Conservation (phyloP, 1,284 basidiomycete species). For the Takashimella tepidaria region DNA sequence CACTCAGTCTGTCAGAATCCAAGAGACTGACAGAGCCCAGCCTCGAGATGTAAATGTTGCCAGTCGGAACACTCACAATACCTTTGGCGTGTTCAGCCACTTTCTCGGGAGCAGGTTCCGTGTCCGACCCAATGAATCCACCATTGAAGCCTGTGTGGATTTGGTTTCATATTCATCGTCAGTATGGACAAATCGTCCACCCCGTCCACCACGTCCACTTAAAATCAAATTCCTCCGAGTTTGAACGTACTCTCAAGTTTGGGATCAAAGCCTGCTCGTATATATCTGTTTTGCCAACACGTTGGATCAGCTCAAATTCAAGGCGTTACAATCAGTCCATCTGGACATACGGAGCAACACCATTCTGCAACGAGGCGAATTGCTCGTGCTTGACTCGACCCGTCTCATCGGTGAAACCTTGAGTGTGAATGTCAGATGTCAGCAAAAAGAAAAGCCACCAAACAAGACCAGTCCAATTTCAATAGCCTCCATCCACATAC, state of each 20-base stretch:
- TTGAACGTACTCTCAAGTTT: slow-evolving; percentile 1
- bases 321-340: too few relatives aligned
- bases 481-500: slow-evolving; percentile 5
- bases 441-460: too few relatives aligned
- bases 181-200: too few relatives aligned
- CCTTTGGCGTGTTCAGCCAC: slow-evolving; percentile 10
- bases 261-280: slow-evolving; percentile 6
- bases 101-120: neutral
- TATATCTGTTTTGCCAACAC: neutral
- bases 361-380: neutral
- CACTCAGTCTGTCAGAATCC: too few relatives aligned
- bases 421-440: too few relatives aligned
- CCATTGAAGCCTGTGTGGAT: too few relatives aligned
- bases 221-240: too few relatives aligned
- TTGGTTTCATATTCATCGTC: too few relatives aligned
- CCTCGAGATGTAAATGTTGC: neutral
- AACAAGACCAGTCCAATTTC: neutral
- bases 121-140: neutral
- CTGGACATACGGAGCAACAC: neutral
- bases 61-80: slow-evolving; percentile 3
- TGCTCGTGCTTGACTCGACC: neutral
- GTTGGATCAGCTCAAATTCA: too few relatives aligned
- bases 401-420: neutral
- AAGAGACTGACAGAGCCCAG: neutral
- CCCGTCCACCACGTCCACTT: too few relatives aligned